These are phyloP conservation scores for Cytospora piceae DNA, from an alignment of 2,329 filamentous ascomycete species.

Conservation along the genomic window DNA sequence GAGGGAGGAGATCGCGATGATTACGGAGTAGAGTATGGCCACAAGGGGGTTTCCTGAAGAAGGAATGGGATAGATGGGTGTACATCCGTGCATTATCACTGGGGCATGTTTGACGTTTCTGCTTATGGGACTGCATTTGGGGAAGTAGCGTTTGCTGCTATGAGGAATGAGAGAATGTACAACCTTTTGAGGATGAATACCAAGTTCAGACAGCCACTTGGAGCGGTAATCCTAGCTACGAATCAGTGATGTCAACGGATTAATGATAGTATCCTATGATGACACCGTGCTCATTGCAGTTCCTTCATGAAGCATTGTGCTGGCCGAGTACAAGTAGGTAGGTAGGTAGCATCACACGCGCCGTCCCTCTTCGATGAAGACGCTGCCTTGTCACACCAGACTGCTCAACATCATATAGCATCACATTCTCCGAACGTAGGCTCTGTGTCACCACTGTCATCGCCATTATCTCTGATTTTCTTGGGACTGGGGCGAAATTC, in stretches of 20 bases:
- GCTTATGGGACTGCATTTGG: neutral
- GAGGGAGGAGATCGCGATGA: conserved; percentile 62
- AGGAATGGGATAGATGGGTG: neutral
- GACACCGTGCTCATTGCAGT: neutral
- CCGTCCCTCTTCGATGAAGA: neutral
- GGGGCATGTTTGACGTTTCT: neutral
- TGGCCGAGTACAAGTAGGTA: neutral
- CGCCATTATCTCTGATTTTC: neutral
- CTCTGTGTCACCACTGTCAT: neutral
- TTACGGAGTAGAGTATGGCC: conserved; percentile 39
- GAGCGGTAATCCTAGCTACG: neutral
- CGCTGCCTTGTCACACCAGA: neutral
- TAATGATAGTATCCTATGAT: neutral
- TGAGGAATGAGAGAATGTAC: too few species aligned
- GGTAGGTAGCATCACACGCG: neutral
- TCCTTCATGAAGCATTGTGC: neutral
- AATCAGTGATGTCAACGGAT: neutral
- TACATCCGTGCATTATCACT: neutral
- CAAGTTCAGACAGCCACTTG: neutral
- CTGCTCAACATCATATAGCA: neutral
- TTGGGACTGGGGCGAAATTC: conserved; percentile 19
- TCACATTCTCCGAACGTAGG: neutral
- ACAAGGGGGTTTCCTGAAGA: neutral
- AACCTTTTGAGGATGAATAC: neutral
- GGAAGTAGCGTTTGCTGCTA: neutral